Conservation (phyloP, 192 early-diverging fungal genomes). For the Ambispora gerdemannii region DNA sequence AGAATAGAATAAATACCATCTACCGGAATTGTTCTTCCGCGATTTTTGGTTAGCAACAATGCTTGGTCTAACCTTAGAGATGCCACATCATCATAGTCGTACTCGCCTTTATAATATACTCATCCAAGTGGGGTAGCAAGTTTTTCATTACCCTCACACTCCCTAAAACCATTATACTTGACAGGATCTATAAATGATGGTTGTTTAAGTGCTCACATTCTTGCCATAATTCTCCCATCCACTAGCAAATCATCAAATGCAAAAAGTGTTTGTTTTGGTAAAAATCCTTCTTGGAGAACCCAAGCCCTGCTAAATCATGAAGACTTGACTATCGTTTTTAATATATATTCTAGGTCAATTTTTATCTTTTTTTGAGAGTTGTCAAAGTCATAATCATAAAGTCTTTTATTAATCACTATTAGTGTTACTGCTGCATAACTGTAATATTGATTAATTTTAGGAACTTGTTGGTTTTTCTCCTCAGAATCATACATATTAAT, state of each 20-base stretch:
- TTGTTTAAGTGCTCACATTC: not conserved
- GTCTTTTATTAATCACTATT: not conserved
- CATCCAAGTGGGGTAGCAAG: slow-evolving; percentile 4
- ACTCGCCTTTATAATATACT: not conserved
- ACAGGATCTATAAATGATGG: no score
- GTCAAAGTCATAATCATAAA: not conserved
- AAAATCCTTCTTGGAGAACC: no score
- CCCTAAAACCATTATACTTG: not conserved
- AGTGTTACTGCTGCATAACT: not conserved
- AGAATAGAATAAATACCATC: no score
- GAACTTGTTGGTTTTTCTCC: slow-evolving; percentile 1
- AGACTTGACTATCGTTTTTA: slow-evolving; percentile 7
- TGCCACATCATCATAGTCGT: not conserved
- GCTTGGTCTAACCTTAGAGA: not conserved
- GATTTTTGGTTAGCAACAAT: not conserved
- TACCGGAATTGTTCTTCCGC: not conserved
- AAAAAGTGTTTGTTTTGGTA: slow-evolving; percentile 12
- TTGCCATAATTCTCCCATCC: slow-evolving; percentile 7
- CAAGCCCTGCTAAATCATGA: slow-evolving; percentile 15
- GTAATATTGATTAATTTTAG: slow-evolving; percentile 1
- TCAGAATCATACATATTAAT: slow-evolving; percentile 1
- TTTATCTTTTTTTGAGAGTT: not conserved
- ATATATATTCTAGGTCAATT: not conserved
- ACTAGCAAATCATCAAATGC: slow-evolving; percentile 23
- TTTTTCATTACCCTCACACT: not conserved